phyloP scores from a whole-genome alignment of 345 rosid genomes.

The Populus davidiana region DNA sequence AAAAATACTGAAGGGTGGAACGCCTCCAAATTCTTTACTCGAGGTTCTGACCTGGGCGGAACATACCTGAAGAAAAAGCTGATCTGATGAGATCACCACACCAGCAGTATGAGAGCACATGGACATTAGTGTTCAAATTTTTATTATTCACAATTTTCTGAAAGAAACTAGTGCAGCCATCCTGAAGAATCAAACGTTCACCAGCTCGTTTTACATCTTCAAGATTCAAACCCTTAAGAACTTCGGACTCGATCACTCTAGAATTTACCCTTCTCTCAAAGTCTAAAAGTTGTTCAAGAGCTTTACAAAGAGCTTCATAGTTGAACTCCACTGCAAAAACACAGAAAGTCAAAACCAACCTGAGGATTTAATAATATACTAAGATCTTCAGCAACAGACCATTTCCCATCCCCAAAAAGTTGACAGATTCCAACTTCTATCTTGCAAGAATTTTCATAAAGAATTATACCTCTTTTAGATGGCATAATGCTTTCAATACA shows the following conservation, averaged over 20 bases:
- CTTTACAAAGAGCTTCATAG: conserved; percentile 61
- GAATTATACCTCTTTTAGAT: conserved; percentile 49
- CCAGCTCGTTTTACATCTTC: conserved; percentile 95
- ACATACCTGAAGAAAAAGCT: conserved; percentile 67
- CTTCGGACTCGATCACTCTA: conserved; percentile 81
- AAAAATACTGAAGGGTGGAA: neutral
- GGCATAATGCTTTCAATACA: conserved; percentile 82
- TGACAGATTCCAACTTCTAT: neutral
- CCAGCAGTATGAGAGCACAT: conserved; percentile 94
- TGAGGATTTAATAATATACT: neutral
- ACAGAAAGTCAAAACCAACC: conserved; percentile 11
- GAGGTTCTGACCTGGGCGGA: neutral
- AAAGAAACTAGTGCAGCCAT: conserved; percentile 77
- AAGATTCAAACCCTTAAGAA: conserved; percentile 76
- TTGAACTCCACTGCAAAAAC: conserved; percentile 58
- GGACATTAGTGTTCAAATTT: conserved; percentile 51
- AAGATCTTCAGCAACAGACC: neutral
- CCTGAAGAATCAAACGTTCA: conserved; percentile 77
- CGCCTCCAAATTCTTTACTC: neutral
- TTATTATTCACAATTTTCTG: conserved; percentile 55
- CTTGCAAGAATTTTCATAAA: neutral
- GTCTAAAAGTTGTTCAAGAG: conserved; percentile 67
- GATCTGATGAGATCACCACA: conserved; percentile 87
- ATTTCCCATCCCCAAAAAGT: neutral
- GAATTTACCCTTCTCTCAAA: conserved; percentile 83